phyloP scores from a whole-genome alignment of 2,329 filamentous ascomycete species.

The Seiridium unicorne region DNA sequence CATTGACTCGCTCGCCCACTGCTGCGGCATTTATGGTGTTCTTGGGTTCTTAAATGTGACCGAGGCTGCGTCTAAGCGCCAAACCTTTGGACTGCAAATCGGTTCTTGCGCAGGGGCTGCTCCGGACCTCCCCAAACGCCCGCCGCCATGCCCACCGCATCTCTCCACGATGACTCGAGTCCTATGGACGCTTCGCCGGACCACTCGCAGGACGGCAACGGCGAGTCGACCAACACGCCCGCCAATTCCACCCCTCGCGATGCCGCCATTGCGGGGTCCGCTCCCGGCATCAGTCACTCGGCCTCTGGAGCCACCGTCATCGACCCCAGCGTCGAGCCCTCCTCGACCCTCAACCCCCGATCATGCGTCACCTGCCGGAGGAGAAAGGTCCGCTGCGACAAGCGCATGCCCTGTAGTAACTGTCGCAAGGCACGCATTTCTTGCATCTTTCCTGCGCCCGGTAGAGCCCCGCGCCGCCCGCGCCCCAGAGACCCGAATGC shows the following conservation, averaged over 20 bases:
- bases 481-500: constrained; percentile 65
- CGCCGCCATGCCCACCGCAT: constrained; percentile 2
- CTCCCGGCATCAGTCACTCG: constrained; percentile 11
- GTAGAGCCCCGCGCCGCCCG: constrained; percentile 67
- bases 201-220: neutral
- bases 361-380: constrained; percentile 52
- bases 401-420: constrained; percentile 73
- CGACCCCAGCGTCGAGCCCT: constrained; percentile 27
- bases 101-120: neutral
- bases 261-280: neutral
- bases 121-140: neutral
- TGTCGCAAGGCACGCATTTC: constrained; percentile 69
- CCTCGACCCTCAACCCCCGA: constrained; percentile 27
- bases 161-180: constrained; percentile 3
- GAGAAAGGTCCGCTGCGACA: constrained; percentile 73
- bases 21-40: neutral
- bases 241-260: constrained; percentile 4
- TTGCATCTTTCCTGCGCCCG: constrained; percentile 73
- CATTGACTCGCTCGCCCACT: neutral
- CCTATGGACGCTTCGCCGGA: constrained; percentile 4
- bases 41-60: neutral
- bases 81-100: neutral
- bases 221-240: constrained; percentile 3
- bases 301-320: constrained; percentile 27
- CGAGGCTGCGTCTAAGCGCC: constrained; percentile 4